A percentile compares a stretch with the other conserved stretches of the same genome.
Evolutionary conservation across 441 rosid genomes (phyloP).

Genomic region (Gossypium davidsonii): DNA sequence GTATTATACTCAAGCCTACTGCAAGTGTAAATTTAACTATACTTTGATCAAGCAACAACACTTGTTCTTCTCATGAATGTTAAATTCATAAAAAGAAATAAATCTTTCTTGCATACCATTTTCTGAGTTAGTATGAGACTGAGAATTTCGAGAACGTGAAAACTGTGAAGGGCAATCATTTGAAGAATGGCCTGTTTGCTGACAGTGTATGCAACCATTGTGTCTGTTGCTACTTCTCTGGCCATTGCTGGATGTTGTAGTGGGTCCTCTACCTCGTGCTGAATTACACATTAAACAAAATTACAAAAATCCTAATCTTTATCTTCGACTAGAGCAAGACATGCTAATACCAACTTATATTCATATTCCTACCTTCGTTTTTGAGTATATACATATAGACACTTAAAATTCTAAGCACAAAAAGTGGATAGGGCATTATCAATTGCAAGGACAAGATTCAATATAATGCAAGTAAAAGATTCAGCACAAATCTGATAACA

Average conservation of each 20-base stretch:
- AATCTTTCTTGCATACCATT: conserved; percentile 36
- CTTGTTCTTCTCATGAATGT: conserved; percentile 4
- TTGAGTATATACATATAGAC: not conserved
- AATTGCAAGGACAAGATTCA: conserved; percentile 8
- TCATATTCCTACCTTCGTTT: not conserved
- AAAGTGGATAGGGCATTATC: not conserved
- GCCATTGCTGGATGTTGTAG: conserved; percentile 34
- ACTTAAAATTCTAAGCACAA: not conserved
- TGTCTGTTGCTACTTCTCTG: conserved; percentile 54
- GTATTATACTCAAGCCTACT: not conserved
- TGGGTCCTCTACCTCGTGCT: conserved; percentile 59
- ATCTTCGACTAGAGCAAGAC: not conserved
- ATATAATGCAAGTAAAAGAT: not conserved
- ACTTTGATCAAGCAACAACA: not conserved
- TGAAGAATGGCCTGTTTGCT: conserved; percentile 73
- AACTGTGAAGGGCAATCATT: conserved; percentile 57
- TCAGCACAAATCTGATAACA: not conserved
- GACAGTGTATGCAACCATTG: conserved; percentile 59
- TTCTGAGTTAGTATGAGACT: conserved; percentile 32
- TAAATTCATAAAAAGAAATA: not conserved
- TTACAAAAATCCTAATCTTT: conserved; percentile 14
- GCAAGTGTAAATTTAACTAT: not conserved
- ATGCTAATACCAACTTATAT: no score
- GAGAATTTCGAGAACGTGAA: conserved; percentile 41
- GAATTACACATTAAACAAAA: conserved; percentile 19